phyloP scores from a whole-genome alignment of 805 yeast genomes.

The Myxozyma nipponensis region DNA sequence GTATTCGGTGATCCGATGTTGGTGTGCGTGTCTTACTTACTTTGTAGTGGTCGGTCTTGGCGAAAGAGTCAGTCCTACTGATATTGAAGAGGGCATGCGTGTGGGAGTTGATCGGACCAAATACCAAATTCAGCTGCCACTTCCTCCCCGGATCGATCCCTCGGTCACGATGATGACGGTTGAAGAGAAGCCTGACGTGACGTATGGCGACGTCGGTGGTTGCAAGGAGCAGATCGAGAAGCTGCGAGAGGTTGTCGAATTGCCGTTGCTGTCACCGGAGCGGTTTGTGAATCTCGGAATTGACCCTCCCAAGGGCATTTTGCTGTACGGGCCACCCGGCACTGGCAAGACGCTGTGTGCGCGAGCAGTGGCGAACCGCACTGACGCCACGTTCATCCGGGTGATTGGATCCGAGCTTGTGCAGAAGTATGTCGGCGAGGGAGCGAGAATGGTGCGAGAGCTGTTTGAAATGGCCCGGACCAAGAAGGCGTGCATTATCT shows the following conservation, averaged over 20 bases:
- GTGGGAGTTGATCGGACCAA: slow-evolving; percentile 95
- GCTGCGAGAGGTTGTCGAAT: slow-evolving; percentile 90
- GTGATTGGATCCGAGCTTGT: slow-evolving; percentile 98
- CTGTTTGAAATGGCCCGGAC: slow-evolving; percentile 98
- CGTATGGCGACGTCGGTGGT: slow-evolving; percentile 97
- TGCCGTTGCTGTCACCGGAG: slow-evolving; percentile 91
- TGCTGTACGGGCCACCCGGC: slow-evolving; percentile 97
- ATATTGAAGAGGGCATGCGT: slow-evolving; percentile 99
- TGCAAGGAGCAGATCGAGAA: slow-evolving; percentile 98
- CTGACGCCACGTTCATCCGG: slow-evolving; percentile 97
- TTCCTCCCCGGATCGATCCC: slow-evolving; percentile 98
- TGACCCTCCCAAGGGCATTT: slow-evolving; percentile 98
- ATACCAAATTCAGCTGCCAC: slow-evolving; percentile 93
- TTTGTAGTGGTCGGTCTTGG: slow-evolving; percentile 80
- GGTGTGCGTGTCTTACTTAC: not conserved
- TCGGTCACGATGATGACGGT: slow-evolving; percentile 99
- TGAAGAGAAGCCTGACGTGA: slow-evolving; percentile 98
- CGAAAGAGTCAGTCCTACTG: slow-evolving; percentile 96
- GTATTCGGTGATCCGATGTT: not conserved
- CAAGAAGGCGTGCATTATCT: slow-evolving; percentile 95
- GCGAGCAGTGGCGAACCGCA: slow-evolving; percentile 97
- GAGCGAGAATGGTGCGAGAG: slow-evolving; percentile 99
- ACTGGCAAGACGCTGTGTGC: slow-evolving; percentile 99
- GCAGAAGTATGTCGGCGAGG: slow-evolving; percentile 98
- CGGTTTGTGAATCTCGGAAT: slow-evolving; percentile 94